These are phyloP conservation scores for Colletotrichum horii DNA, from an alignment of 2,329 filamentous ascomycete genomes.

Conservation along the genomic window DNA sequence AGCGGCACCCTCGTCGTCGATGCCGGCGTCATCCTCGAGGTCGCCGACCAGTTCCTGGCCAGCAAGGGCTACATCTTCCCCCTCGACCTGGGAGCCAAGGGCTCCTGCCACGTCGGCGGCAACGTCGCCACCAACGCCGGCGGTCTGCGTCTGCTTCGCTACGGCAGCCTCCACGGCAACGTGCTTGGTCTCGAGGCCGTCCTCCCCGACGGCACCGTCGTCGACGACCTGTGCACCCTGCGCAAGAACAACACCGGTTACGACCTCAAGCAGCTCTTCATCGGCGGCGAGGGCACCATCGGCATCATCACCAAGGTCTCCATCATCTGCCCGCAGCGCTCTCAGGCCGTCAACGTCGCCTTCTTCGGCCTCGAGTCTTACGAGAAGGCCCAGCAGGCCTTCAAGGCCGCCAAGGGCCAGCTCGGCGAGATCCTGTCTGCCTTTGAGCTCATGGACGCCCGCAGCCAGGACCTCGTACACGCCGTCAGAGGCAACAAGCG, in stretches of 20 bases:
- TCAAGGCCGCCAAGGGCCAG: constrained; percentile 86
- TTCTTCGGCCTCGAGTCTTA: constrained; percentile 92
- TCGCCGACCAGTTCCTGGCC: constrained; percentile 84
- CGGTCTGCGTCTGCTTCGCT: constrained; percentile 85
- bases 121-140: constrained; percentile 97
- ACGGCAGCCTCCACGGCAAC: constrained; percentile 92
- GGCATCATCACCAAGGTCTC: constrained; percentile 92
- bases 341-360: constrained; percentile 90
- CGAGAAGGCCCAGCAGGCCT: constrained; percentile 86
- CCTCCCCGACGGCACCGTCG: constrained; percentile 87
- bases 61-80: constrained; percentile 90
- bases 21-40: constrained; percentile 89
- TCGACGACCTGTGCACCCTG: constrained; percentile 86
- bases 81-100: constrained; percentile 96
- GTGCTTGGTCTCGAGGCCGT: constrained; percentile 94
- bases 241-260: constrained; percentile 99
- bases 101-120: constrained; percentile 93
- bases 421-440: constrained; percentile 95
- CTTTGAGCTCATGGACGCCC: constrained; percentile 95
- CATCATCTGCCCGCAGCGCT: constrained; percentile 86
- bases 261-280: constrained; percentile 95
- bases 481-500: constrained; percentile 76
- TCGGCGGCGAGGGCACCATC: constrained; percentile 93
- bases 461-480: constrained; percentile 79
- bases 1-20: constrained; percentile 91